Conservation (phyloP, 495 filamentous ascomycete species). For the Aspergillus kassunensis region DNA sequence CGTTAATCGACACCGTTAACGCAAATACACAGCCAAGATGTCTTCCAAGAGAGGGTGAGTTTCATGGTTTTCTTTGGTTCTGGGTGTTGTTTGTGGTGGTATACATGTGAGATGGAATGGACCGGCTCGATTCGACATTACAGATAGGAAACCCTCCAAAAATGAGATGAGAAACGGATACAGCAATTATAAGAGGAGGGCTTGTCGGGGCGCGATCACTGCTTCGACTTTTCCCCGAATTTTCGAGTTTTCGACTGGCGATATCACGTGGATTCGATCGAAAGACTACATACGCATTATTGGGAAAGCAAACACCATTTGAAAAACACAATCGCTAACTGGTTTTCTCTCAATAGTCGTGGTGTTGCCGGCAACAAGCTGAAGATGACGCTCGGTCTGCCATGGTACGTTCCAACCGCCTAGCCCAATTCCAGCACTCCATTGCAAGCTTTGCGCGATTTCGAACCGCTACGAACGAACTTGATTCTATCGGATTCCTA, state of each 20-base stretch:
- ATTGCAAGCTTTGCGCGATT: neutral
- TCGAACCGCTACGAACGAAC: too few species aligned
- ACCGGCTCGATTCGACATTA: neutral
- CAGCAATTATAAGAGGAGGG: neutral
- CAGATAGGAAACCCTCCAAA: too few species aligned
- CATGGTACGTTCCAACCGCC: conserved; percentile 70
- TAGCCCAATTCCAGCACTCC: conserved; percentile 9
- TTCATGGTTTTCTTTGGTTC: conserved; percentile 4
- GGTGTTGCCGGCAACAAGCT: conserved; percentile 98
- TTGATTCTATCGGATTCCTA: neutral
- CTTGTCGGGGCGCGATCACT: too few species aligned
- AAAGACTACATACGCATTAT: neutral
- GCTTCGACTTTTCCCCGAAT: too few species aligned
- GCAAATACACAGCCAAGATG: conserved; percentile 49
- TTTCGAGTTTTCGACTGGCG: too few species aligned
- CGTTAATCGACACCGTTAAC: conserved; percentile 40
- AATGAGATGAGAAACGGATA: neutral
- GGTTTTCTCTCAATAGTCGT: conserved; percentile 45
- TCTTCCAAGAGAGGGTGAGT: conserved; percentile 57
- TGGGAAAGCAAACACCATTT: neutral
- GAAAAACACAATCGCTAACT: conserved; percentile 23
- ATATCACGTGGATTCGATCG: too few species aligned
- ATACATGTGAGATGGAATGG: too few species aligned
- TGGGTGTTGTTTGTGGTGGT: neutral
- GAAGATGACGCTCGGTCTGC: conserved; percentile 99